phyloP scores from a whole-genome alignment of 1,139 yeast species.

The Blastobotrys arbuscula region DNA sequence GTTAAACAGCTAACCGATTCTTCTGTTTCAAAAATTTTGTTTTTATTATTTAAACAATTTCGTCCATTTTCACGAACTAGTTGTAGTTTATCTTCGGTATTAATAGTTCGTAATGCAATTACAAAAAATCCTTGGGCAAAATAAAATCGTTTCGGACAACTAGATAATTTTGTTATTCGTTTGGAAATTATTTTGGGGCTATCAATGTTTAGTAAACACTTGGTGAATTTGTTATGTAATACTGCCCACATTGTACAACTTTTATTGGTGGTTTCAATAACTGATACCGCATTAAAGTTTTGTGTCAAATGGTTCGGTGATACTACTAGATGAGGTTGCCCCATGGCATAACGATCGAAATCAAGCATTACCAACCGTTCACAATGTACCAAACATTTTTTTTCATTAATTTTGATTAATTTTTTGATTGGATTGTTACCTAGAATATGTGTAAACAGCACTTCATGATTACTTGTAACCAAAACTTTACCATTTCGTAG shows the following conservation, averaged over 20 bases:
- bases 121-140: neutral
- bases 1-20: neutral
- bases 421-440: neutral
- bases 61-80: neutral
- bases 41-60: too few relatives aligned
- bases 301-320: neutral
- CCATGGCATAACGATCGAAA: neutral
- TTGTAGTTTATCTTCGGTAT: neutral
- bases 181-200: neutral
- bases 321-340: neutral
- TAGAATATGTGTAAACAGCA: neutral
- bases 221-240: neutral
- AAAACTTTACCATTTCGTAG: neutral
- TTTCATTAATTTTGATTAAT: neutral
- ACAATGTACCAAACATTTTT: neutral
- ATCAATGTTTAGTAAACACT: neutral
- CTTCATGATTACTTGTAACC: neutral
- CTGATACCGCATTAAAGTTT: neutral
- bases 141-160: neutral
- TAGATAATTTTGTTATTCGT: neutral
- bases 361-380: neutral
- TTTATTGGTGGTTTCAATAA: neutral
- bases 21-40: neutral
- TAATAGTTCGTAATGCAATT: neutral
- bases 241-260: neutral